Conservation (phyloP, 2,329 filamentous ascomycete genomes). For the Zymoseptoria crescenta region DNA sequence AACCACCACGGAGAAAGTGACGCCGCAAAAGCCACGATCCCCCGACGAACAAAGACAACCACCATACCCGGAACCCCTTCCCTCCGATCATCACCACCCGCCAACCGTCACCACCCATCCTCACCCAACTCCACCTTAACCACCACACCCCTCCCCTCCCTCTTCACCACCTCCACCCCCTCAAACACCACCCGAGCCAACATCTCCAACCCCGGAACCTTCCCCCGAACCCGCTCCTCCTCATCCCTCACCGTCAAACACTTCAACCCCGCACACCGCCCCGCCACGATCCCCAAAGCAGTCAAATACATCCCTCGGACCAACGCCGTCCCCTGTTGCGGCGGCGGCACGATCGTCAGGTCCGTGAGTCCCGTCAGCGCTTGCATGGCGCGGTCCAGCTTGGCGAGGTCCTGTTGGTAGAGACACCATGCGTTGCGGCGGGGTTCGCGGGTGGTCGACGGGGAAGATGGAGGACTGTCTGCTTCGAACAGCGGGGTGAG, state of each 20-base stretch:
- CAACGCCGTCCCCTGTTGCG: conserved; percentile 16
- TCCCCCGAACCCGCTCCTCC: neutral
- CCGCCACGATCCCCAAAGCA: conserved; percentile 9
- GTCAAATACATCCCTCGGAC: conserved; percentile 21
- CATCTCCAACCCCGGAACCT: neutral
- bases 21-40: neutral
- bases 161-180: neutral
- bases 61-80: neutral
- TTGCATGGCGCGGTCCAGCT: conserved; percentile 16
- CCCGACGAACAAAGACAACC: neutral
- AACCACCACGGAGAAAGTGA: neutral
- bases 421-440: conserved; percentile 17
- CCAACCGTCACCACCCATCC: neutral
- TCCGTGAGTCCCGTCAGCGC: conserved; percentile 15
- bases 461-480: neutral
- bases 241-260: neutral
- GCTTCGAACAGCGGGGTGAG: conserved; percentile 13
- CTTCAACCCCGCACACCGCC: neutral
- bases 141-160: conserved; percentile 1
- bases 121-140: conserved; percentile 4
- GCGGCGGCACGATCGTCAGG: conserved; percentile 19
- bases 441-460: neutral
- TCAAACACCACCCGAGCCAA: neutral
- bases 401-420: conserved; percentile 22
- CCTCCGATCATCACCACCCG: too few relatives aligned